Percentiles rank a stretch among this genome's conserved stretches.
phyloP scores from a whole-genome alignment of 495 filamentous ascomycete genomes.

The Immersiella caudata region DNA sequence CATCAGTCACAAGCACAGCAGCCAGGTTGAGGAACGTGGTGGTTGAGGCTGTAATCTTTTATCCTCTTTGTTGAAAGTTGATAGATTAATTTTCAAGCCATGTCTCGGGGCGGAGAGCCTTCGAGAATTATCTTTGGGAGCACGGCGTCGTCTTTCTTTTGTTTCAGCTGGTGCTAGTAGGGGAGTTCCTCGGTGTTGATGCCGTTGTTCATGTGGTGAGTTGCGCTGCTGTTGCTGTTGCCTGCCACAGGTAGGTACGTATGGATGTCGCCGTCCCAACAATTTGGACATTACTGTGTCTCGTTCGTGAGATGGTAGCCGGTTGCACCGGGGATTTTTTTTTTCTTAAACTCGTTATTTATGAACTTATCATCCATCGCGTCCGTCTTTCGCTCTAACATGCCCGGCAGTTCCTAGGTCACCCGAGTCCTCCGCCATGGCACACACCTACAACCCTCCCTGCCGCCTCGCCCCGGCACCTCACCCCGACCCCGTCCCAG shows the following conservation, averaged over 20 bases:
- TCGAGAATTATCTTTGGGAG: slow-evolving; percentile 5
- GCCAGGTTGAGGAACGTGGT: background rate
- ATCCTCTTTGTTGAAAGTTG: background rate
- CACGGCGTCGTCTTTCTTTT: slow-evolving; percentile 7
- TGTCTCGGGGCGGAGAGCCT: slow-evolving; percentile 1
- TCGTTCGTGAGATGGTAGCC: background rate
- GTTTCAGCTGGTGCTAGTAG: background rate
- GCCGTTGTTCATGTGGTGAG: background rate
- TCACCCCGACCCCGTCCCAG: slow-evolving; percentile 32
- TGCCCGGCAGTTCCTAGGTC: background rate
- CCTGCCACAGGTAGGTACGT: background rate
- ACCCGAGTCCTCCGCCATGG: slow-evolving; percentile 26
- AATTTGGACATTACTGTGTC: background rate
- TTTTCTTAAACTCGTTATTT: background rate
- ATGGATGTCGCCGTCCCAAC: background rate
- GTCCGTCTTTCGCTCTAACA: slow-evolving; percentile 56
- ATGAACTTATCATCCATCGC: slow-evolving; percentile 28
- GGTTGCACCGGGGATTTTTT: background rate
- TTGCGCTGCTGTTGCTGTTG: background rate
- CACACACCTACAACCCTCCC: slow-evolving; percentile 43
- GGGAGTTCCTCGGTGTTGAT: slow-evolving; percentile 1
- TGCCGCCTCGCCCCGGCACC: slow-evolving; percentile 48
- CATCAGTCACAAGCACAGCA: slow-evolving; percentile 18
- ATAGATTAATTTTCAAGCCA: background rate
- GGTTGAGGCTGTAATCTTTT: background rate